Percentiles rank a stretch among this genome's conserved stretches.
Evolutionary conservation across 257 asterid genomes (phyloP).

Genomic region (Solanum virginianum): DNA sequence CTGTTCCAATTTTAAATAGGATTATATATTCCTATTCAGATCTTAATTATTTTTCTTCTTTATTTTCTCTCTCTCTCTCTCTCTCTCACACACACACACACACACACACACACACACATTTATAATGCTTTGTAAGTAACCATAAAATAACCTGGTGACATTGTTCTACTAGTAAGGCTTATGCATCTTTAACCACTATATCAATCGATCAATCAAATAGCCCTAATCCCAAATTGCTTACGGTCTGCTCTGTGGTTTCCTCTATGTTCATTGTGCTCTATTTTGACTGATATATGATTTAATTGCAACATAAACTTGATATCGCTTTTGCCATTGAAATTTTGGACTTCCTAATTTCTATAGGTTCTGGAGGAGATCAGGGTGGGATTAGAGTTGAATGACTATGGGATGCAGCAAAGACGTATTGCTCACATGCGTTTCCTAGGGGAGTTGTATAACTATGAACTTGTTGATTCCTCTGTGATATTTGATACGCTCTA

Average conservation of each 20-base stretch:
- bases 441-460: constrained; percentile 92
- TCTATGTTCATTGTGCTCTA: constrained; percentile 4
- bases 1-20: too few species aligned
- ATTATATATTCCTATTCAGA: background rate
- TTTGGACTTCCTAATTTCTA: background rate
- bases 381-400: constrained; percentile 83
- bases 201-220: background rate
- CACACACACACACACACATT: too few species aligned
- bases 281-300: background rate
- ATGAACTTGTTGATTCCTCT: constrained; percentile 92
- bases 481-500: constrained; percentile 87
- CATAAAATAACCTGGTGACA: background rate
- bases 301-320: background rate
- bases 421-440: constrained; percentile 92
- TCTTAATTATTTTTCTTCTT: background rate
- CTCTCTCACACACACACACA: too few species aligned
- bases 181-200: background rate
- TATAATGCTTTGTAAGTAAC: background rate
- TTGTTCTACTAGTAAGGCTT: background rate
- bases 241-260: background rate
- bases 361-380: constrained; percentile 95
- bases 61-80: background rate
- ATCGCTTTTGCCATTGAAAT: background rate
- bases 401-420: constrained; percentile 85
- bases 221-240: background rate